Evolutionary conservation across 257 asterid genomes (phyloP), one percentile per base, ranked within the genome.

Genomic region (Nicotiana benthamiana): DNA sequence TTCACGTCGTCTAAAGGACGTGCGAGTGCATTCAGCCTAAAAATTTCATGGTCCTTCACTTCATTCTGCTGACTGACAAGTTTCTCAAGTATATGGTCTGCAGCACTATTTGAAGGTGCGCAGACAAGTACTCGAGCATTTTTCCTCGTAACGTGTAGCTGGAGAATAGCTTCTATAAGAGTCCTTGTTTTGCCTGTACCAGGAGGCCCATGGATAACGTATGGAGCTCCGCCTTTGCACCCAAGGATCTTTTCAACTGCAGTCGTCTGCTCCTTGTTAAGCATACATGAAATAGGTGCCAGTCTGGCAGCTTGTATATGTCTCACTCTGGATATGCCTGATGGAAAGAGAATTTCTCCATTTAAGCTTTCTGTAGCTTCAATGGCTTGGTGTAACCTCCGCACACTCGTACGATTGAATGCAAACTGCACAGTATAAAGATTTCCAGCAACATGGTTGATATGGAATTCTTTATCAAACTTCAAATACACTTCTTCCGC

Each of bases 121-220:
- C 99, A 93, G 26, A 94, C 94, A 4, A 96, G 92, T 84, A 94
- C 80, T 32, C 89, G 87, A 26, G 91, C 84, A 28, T 43, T 17
- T 61, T 68, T 84, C 79, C 83, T 80, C 27, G 13, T 81, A 63
- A 60, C 60, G 82, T 89, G 91, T 53, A 92, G 64, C 85, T 96
- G 99, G 59, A 94, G 90, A 82, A 96, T 88, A 74, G 97, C 93
- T 90, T 96, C 97, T 16, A 94, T 82, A 9, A 96, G 86, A 59
- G 97, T 92, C 92, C 80, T 86, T 2, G 99, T 92, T 86, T 96
- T 96, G 15, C 99, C 99, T 1, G 99, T 96, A 65, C 99, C 99
- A 4, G 99, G 99, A 56, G 99, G 98, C 13, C 99, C 99, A 53
- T 96, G 93, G 83, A 96, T 90, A 79, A 96, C 82, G 80, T 91